Conservation (phyloP, 73 alveolate genomes). For the Diophrys appendiculata region DNA sequence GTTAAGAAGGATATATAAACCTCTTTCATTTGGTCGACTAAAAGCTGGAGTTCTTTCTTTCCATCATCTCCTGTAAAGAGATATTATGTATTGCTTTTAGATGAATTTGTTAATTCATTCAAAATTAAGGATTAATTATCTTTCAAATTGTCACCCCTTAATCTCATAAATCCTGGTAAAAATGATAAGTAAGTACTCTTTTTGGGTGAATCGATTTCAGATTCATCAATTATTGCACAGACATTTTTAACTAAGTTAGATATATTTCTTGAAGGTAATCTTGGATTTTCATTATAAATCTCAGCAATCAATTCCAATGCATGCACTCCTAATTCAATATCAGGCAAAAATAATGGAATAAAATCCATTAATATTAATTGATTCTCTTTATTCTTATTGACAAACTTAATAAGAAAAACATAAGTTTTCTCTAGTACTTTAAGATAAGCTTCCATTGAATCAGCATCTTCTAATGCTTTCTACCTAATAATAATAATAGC, state of each 20-base stretch:
- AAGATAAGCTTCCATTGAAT: slow-evolving; percentile 19
- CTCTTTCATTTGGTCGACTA: slow-evolving; percentile 8
- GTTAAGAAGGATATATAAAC: not conserved
- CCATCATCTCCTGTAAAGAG: slow-evolving; percentile 23
- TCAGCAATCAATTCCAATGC: slow-evolving; percentile 46
- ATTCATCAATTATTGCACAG: slow-evolving; percentile 29
- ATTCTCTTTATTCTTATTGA: slow-evolving; percentile 36
- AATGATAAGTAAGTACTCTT: slow-evolving; percentile 32
- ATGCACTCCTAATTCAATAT: slow-evolving; percentile 52
- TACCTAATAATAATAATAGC: slow-evolving; percentile 28
- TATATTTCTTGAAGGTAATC: not conserved
- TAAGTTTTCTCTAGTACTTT: slow-evolving; percentile 35
- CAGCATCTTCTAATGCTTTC: slow-evolving; percentile 16
- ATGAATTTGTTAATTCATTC: slow-evolving; percentile 33
- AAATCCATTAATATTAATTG: slow-evolving; percentile 32
- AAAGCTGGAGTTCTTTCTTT: not conserved
- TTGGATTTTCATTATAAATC: slow-evolving; percentile 34
- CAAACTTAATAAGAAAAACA: slow-evolving; percentile 42
- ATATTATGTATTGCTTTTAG: slow-evolving; percentile 19
- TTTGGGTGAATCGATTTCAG: slow-evolving; percentile 31
- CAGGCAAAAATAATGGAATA: slow-evolving; percentile 38
- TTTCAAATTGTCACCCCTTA: slow-evolving; percentile 4
- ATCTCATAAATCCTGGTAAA: slow-evolving; percentile 31
- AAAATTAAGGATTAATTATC: slow-evolving; percentile 25
- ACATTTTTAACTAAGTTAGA: slow-evolving; percentile 3